phyloP scores from a whole-genome alignment of 2,329 filamentous ascomycete genomes.

The Coleophoma crateriformis region DNA sequence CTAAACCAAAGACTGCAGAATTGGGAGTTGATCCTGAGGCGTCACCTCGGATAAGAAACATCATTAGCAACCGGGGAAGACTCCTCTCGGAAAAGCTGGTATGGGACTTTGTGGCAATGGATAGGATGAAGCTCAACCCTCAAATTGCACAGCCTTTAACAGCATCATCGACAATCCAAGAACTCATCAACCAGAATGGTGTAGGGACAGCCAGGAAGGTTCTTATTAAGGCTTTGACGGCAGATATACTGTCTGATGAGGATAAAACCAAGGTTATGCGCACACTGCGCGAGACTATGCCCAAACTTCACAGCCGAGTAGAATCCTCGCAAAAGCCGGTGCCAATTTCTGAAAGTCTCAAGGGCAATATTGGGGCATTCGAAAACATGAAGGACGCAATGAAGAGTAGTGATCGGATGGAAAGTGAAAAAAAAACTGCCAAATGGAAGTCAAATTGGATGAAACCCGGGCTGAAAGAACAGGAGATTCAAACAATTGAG shows the following conservation, averaged over 20 bases:
- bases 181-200: not conserved
- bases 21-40: too few species aligned
- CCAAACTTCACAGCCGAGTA: not conserved
- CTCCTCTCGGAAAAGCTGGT: too few species aligned
- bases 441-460: not conserved
- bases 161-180: not conserved
- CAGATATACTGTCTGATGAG: not conserved
- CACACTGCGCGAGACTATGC: not conserved
- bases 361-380: not conserved
- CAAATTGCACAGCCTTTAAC: too few species aligned
- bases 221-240: not conserved
- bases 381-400: slow-evolving; percentile 1
- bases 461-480: slow-evolving; percentile 2
- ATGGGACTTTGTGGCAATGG: too few species aligned
- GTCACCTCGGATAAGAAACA: too few species aligned
- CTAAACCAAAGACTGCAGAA: too few species aligned
- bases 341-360: not conserved
- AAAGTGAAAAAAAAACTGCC: not conserved
- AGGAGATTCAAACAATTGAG: slow-evolving; percentile 21
- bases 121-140: too few species aligned
- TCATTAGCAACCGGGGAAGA: too few species aligned
- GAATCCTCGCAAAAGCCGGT: not conserved
- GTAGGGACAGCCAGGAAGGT: not conserved
- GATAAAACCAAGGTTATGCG: not conserved
- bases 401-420: not conserved